Base-by-base conservation (phyloP, 306 rosid species). In the Lathyrus aphaca region DNA sequence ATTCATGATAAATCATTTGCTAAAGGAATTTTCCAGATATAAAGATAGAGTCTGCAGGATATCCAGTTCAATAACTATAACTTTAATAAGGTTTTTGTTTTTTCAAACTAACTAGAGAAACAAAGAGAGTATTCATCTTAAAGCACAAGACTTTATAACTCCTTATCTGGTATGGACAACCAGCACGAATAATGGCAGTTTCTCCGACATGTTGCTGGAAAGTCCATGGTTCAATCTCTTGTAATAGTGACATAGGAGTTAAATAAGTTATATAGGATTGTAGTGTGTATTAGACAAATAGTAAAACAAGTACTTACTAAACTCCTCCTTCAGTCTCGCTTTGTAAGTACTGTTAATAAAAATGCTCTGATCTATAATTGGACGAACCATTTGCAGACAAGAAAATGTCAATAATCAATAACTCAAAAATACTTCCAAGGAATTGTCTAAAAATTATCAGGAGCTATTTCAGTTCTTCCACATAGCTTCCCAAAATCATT, bases 201-300 rank as follows among this genome's bases (percentile, higher is more conserved):
- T 91, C 97, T 73, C 99, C 99, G 67, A 83, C 87, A 38, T 71
- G 93, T 82, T 94, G 99, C 81, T 80, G 86, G 56, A 94, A 94
- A 64, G 86, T 82, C 99, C 99, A 94, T 17, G 99, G 97, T 82
- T 94, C 99, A 80, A 94, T 86, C 78, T 88, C 99, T 94, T 81
- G 73, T 46, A 38, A 77, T 39, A 79, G 76, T 8, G 66, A 68
- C 43, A 73, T 13, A 14, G 8, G 46, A 29, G 77, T 67, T 45
- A 60, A 53, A 73, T 50, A 55, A 60, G 40, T 65, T 53, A 59
- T 77, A 65, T 55, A 72, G 11, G 51, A 40, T 46, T 32, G 58
- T 15, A 46, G 44, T 40, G 42, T 55, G 66, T 19, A 56, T 43
- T 38, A 60, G 56, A 80, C 55, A 32, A 23, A 72, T 5, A 23